Evolutionary conservation across 148 eudicot species (phyloP).

Genomic region (Heliamphora exappendiculata): DNA sequence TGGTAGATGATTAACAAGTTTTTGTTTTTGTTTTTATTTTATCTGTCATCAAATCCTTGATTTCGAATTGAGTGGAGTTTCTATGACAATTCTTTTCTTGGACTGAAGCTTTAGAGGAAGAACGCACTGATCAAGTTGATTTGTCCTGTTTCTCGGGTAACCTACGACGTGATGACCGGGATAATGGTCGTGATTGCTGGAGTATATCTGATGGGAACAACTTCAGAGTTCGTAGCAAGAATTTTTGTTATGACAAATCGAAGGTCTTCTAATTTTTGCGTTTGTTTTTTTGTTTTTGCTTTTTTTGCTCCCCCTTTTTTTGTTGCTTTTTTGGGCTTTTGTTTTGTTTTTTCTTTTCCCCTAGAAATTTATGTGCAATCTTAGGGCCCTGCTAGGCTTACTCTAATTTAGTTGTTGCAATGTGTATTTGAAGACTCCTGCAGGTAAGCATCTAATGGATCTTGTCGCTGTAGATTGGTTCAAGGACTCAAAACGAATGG

Average conservation of each 20-base stretch:
- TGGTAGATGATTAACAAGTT: conserved; percentile 24
- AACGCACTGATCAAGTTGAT: conserved; percentile 54
- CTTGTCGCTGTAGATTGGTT: conserved; percentile 99
- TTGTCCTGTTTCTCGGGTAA: conserved; percentile 78
- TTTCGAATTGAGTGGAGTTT: conserved; percentile 11
- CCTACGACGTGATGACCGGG: conserved; percentile 65
- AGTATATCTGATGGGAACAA: conserved; percentile 81
- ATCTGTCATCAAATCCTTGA: background rate
- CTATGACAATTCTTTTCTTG: conserved; percentile 19
- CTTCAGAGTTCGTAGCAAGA: conserved; percentile 88
- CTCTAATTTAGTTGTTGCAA: conserved; percentile 14
- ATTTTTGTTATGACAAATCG: conserved; percentile 65
- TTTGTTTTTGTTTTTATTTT: background rate
- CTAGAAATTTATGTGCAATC: conserved; percentile 2
- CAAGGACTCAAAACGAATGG: conserved; percentile 85
- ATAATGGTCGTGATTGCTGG: conserved; percentile 89
- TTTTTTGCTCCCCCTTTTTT: too few species aligned
- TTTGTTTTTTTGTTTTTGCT: too few species aligned
- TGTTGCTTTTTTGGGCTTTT: too few species aligned
- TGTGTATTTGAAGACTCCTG: conserved; percentile 41
- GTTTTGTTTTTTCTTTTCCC: too few species aligned
- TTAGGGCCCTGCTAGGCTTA: conserved; percentile 5
- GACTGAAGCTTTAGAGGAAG: conserved; percentile 62
- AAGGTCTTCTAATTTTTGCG: conserved; percentile 33
- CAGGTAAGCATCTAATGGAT: conserved; percentile 88